phyloP scores from a whole-genome alignment of 2,329 filamentous ascomycete species.

The Aspergillus floridensis region DNA sequence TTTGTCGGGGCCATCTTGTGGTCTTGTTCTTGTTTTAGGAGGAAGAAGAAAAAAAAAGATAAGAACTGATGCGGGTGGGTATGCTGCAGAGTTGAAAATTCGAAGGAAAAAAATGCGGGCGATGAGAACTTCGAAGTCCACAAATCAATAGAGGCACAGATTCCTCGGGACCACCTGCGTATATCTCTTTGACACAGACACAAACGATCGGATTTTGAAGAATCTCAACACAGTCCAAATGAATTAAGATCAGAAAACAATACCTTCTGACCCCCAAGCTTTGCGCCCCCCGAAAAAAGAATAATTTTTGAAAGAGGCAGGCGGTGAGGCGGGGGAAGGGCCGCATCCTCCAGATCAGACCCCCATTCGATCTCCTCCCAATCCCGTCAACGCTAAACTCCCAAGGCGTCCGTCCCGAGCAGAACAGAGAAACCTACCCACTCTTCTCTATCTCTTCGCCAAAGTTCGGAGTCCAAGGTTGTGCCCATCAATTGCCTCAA shows the following conservation, averaged over 20 bases:
- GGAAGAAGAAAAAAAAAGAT: too few species aligned
- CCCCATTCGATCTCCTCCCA: constrained; percentile 21
- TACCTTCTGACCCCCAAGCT: not conserved
- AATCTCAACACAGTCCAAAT: not conserved
- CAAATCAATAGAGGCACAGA: not conserved
- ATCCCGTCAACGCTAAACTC: constrained; percentile 17
- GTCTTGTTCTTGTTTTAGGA: not conserved
- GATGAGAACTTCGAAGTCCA: not conserved
- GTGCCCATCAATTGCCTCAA: constrained; percentile 13
- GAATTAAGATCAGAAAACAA: not conserved
- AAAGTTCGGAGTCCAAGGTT: constrained; percentile 5
- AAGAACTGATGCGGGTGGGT: not conserved
- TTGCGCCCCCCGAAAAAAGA: constrained; percentile 20
- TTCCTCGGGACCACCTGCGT: not conserved
- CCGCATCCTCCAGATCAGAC: not conserved
- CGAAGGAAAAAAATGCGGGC: not conserved
- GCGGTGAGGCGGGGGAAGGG: constrained; percentile 29
- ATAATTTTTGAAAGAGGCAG: constrained; percentile 39
- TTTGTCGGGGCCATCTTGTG: constrained; percentile 40
- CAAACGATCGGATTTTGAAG: not conserved
- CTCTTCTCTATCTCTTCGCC: constrained; percentile 10
- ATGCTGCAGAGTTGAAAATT: constrained; percentile 5
- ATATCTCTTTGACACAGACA: not conserved
- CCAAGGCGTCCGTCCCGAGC: constrained; percentile 20
- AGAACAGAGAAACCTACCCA: constrained; percentile 19